A percentile compares a stretch with the other conserved stretches of the same genome.
phyloP scores from a whole-genome alignment of 2,329 filamentous ascomycete species.

The Sarocladium oryzae region DNA sequence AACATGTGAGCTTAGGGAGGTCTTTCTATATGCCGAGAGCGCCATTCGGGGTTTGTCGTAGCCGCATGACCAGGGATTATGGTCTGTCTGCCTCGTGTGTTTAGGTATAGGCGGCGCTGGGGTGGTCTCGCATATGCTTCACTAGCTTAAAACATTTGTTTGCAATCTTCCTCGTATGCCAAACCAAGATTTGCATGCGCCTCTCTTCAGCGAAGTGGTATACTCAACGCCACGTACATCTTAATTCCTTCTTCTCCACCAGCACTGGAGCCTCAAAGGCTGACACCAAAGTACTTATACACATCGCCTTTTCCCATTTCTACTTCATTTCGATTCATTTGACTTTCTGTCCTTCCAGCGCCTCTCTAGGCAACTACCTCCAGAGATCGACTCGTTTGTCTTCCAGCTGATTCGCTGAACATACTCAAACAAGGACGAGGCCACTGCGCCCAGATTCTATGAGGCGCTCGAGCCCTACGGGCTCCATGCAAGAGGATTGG shows the following conservation, averaged over 20 bases:
- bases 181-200: neutral
- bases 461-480: neutral
- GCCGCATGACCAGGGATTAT: too few relatives aligned
- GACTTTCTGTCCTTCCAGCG: neutral
- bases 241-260: neutral
- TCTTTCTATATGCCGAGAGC: too few relatives aligned
- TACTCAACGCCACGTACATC: neutral
- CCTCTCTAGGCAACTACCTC: neutral
- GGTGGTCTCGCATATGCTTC: conserved; percentile 1
- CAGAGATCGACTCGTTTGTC: neutral
- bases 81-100: neutral
- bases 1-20: too few relatives aligned
- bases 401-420: neutral
- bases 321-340: too few relatives aligned
- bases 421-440: conserved; percentile 1
- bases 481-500: neutral
- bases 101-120: neutral
- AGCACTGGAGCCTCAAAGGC: too few relatives aligned
- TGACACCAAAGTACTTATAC: too few relatives aligned
- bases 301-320: too few relatives aligned
- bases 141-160: neutral
- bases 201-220: neutral
- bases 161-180: neutral
- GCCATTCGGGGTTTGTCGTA: too few relatives aligned
- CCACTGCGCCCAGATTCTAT: conserved; percentile 1